These are phyloP conservation scores for Elsinoe perseae DNA, from an alignment of 2,329 filamentous ascomycete species.

Conservation along the genomic window DNA sequence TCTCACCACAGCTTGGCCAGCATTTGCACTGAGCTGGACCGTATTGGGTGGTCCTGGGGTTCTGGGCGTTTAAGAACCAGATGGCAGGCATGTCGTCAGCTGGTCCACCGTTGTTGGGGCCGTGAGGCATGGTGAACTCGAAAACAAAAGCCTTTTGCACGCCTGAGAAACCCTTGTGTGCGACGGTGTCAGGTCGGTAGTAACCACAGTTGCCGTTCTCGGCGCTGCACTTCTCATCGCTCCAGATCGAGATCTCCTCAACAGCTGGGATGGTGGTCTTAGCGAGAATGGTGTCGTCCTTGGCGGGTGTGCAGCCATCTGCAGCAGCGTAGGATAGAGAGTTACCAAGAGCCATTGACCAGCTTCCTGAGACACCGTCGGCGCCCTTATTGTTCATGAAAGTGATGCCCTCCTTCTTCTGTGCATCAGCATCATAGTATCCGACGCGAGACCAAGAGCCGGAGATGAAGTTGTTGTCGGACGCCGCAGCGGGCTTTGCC, in stretches of 20 bases:
- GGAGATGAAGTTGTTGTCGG: constrained; percentile 10
- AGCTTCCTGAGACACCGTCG: constrained; percentile 45
- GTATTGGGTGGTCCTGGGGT: constrained; percentile 65
- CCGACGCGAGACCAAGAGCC: constrained; percentile 12
- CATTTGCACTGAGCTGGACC: constrained; percentile 57
- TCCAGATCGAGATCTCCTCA: constrained; percentile 46
- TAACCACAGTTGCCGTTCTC: constrained; percentile 34
- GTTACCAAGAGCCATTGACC: constrained; percentile 48
- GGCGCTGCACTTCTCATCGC: constrained; percentile 40
- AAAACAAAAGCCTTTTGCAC: constrained; percentile 65
- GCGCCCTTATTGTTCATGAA: constrained; percentile 55
- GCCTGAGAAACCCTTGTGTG: constrained; percentile 61
- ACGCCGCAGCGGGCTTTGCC: constrained; percentile 7
- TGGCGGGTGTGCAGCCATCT: constrained; percentile 40
- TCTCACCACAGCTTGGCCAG: constrained; percentile 67
- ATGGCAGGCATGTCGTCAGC: constrained; percentile 56
- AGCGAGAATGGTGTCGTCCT: constrained; percentile 43
- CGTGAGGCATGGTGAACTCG: constrained; percentile 64
- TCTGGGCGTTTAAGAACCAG: constrained; percentile 68
- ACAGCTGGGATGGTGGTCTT: constrained; percentile 44
- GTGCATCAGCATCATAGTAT: constrained; percentile 24
- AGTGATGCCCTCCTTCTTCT: constrained; percentile 44
- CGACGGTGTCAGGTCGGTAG: constrained; percentile 30
- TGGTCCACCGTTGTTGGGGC: constrained; percentile 39
- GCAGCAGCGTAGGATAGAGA: constrained; percentile 50